These are phyloP conservation scores for Verticillium dahliae DNA, from an alignment of 2,329 filamentous ascomycete species.

Conservation along the genomic window DNA sequence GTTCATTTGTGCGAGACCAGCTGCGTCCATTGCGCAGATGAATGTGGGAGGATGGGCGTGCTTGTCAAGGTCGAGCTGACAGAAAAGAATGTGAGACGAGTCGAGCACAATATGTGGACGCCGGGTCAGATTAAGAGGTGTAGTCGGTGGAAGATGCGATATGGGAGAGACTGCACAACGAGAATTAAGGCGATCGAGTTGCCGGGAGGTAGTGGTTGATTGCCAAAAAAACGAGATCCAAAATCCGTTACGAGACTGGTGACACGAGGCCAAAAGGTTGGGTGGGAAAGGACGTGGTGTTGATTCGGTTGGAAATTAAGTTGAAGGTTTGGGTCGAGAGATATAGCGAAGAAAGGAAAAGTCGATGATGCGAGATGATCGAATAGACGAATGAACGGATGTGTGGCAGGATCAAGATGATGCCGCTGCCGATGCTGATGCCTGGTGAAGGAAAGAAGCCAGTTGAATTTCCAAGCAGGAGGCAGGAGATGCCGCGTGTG, in stretches of 20 bases:
- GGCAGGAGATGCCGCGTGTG: neutral
- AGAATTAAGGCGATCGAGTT: neutral
- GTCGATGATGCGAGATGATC: neutral
- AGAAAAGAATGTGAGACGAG: constrained; percentile 8
- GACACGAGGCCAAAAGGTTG: neutral
- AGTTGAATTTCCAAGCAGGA: neutral
- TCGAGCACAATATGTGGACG: constrained; percentile 8
- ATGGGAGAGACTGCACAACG: neutral
- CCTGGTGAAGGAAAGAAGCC: neutral
- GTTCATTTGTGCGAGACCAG: constrained; percentile 99
- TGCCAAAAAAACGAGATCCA: constrained; percentile 20
- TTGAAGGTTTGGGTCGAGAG: neutral
- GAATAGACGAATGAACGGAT: neutral
- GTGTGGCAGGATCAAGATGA: neutral
- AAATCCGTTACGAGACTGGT: constrained; percentile 11
- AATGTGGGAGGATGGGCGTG: constrained; percentile 2
- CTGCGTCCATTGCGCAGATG: constrained; percentile 72
- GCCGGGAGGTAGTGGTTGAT: constrained; percentile 3
- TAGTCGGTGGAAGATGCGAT: neutral
- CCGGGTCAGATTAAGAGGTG: constrained; percentile 11
- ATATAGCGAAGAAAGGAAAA: neutral
- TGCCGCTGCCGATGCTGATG: neutral
- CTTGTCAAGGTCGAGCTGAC: constrained; percentile 4
- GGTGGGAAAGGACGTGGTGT: neutral
- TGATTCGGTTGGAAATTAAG: neutral